Evolutionary conservation across 768 basidiomycete genomes (phyloP).

Genomic region (Mycena capillaripes): DNA sequence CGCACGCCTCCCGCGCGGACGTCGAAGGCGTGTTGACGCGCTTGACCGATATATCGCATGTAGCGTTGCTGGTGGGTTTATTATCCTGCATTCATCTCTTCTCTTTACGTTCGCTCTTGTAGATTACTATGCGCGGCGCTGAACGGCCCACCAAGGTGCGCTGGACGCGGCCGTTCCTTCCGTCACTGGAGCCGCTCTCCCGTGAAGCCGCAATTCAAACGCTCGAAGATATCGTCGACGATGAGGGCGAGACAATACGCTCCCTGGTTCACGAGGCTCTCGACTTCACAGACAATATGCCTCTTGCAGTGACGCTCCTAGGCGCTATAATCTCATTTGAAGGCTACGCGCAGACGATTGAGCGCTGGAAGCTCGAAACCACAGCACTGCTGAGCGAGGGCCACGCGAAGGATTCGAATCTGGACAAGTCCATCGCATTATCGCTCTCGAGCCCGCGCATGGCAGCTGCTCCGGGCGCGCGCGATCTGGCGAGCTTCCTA

Average conservation of each 20-base stretch:
- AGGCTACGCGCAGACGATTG: not conserved
- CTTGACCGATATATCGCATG: not conserved
- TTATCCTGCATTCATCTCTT: not conserved
- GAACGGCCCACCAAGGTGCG: not conserved
- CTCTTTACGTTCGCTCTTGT: not conserved
- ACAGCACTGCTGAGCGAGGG: not conserved
- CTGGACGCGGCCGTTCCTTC: not conserved
- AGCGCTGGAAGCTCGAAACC: not conserved
- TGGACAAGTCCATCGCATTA: not conserved
- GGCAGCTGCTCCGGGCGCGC: not conserved
- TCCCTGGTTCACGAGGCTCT: not conserved
- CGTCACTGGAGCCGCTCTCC: not conserved
- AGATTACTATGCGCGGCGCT: not conserved
- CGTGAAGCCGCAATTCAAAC: not conserved
- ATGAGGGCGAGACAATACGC: not conserved
- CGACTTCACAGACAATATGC: not conserved
- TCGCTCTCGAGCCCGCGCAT: slow-evolving; percentile 1
- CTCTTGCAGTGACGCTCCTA: not conserved
- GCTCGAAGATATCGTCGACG: not conserved
- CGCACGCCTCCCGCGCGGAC: not conserved
- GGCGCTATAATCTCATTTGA: not conserved
- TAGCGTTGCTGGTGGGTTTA: not conserved
- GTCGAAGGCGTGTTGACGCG: not conserved
- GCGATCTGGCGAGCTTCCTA: not conserved
- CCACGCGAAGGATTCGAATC: not conserved